Evolutionary conservation across 768 basidiomycete genomes (phyloP).

Genomic region (Boletus rubroflammeus): DNA sequence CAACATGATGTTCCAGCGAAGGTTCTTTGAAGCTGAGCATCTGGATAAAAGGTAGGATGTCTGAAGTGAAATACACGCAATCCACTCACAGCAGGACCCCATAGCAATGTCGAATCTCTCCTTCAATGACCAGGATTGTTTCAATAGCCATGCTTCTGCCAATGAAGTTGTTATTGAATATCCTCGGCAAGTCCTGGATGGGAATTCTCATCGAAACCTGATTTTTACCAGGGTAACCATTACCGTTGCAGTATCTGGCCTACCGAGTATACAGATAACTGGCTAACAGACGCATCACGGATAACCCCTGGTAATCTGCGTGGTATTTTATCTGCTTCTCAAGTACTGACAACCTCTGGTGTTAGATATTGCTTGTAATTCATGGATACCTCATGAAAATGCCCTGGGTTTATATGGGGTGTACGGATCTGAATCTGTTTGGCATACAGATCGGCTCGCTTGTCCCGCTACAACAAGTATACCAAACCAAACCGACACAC

Average conservation of each 20-base stretch:
- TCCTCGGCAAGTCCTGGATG: background rate
- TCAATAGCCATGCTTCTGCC: background rate
- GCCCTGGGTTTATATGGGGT: background rate
- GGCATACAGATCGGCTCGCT: background rate
- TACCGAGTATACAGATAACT: background rate
- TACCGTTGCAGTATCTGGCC: background rate
- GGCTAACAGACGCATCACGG: background rate
- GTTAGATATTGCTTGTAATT: background rate
- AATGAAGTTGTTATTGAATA: background rate
- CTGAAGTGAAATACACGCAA: background rate
- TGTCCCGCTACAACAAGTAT: background rate
- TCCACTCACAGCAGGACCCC: background rate
- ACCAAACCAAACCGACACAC: background rate
- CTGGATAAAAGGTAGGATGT: slow-evolving; percentile 13
- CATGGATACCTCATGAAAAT: background rate
- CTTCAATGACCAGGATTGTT: background rate
- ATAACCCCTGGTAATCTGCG: background rate
- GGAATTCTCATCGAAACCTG: background rate
- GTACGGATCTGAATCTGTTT: background rate
- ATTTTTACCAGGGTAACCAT: background rate
- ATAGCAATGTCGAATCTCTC: background rate
- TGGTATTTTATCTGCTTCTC: background rate
- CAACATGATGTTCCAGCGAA: background rate
- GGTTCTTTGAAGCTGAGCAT: background rate
- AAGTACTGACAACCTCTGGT: background rate